These are phyloP conservation scores for Sporobolomyces roseus DNA, from an alignment of 768 basidiomycete genomes.

Conservation along the genomic window DNA sequence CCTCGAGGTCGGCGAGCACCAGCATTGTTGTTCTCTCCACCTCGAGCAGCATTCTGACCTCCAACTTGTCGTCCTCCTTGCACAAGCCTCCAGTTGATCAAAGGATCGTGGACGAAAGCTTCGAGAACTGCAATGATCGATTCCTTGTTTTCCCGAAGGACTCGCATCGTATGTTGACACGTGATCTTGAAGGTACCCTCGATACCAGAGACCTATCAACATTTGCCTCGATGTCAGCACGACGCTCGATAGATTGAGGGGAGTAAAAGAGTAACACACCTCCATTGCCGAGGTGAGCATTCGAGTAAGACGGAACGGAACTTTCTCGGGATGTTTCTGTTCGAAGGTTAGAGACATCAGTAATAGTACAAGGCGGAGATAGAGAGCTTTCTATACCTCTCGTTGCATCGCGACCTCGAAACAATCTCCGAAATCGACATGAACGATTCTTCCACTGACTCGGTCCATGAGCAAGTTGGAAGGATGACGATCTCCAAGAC, in stretches of 20 bases:
- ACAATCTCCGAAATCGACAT: slow-evolving; percentile 96
- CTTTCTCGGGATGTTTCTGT: slow-evolving; percentile 91
- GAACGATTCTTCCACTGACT: slow-evolving; percentile 87
- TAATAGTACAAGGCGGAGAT: neutral
- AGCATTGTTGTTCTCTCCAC: slow-evolving; percentile 26
- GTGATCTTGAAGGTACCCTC: slow-evolving; percentile 94
- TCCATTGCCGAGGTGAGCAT: slow-evolving; percentile 99
- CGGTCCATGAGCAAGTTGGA: slow-evolving; percentile 90
- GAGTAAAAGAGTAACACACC: slow-evolving; percentile 54
- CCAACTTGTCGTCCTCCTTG: slow-evolving; percentile 38
- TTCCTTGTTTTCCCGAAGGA: slow-evolving; percentile 93
- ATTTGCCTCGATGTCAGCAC: neutral
- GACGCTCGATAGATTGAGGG: neutral
- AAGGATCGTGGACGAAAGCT: slow-evolving; percentile 95
- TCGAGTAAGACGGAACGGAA: slow-evolving; percentile 93
- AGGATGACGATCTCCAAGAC: slow-evolving; percentile 95
- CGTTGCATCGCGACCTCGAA: slow-evolving; percentile 51
- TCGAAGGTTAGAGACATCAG: neutral
- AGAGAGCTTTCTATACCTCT: slow-evolving; percentile 29
- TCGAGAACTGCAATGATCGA: slow-evolving; percentile 98
- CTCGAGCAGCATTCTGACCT: slow-evolving; percentile 14
- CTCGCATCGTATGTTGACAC: slow-evolving; percentile 76
- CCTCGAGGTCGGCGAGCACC: slow-evolving; percentile 31
- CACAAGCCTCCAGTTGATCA: slow-evolving; percentile 67
- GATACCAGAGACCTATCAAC: slow-evolving; percentile 81